Evolutionary conservation across 768 basidiomycete genomes (phyloP), one percentile per base, ranked within the genome.

Genomic region (Auricularia auricula-judae): DNA sequence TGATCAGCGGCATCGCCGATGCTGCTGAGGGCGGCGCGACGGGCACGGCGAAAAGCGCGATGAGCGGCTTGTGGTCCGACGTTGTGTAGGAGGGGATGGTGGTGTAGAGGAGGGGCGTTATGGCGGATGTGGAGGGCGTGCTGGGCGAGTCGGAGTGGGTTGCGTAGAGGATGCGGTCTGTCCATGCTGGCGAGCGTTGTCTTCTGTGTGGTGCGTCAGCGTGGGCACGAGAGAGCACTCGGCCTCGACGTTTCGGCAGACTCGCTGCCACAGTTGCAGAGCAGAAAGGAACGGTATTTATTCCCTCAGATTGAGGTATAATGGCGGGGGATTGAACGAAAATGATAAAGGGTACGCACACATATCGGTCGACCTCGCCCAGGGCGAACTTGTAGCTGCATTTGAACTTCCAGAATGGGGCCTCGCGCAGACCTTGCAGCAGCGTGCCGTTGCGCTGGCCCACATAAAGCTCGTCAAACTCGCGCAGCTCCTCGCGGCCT

Each of bases 41-140:
- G 14, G 79, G 85, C 33, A 93, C 78, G 34, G 85, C 77, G 12
- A 94, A 79, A 43, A 93, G 76, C 36, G 85, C 80, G 16, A 92
- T 85, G 61, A 98, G 82, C 0, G 95, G 95, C 86, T 97, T 97
- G 75, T 98, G 96, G 74, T 98, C 96, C 11, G 93, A 95, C 3
- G 88, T 85, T 14, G 88, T 89, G 74, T 94, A 91, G 0, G 88
- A 86, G 14, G 88, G 89, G 67, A 93, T 81, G 43, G 86, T 84
- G 1, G 89, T 89, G 72, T 95, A 95, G 61, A 91, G 72, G 21
- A 90, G 65, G 66, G 87, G 89, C 3, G 73, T 80, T 66, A 89
- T 84, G 65, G 80, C 71, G 1, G 87, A 84, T 43, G 76, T 70
- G 10, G 82, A 78, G 64, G 81, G 78, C 1, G 83, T 82, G 2